Conservation (phyloP, 768 basidiomycete genomes). For the Lentinus tigrinus region DNA sequence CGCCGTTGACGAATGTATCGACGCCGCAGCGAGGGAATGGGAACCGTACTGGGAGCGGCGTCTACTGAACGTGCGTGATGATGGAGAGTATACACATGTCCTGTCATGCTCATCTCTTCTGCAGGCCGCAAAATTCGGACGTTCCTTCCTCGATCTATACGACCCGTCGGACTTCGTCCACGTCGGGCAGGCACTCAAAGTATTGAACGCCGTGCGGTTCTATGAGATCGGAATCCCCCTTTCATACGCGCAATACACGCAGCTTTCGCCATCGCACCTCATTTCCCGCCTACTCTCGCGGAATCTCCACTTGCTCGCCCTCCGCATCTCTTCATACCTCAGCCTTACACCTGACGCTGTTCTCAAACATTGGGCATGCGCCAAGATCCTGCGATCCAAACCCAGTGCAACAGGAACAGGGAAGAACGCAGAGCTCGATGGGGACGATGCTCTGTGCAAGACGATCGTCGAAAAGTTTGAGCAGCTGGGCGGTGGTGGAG, state of each 20-base stretch:
- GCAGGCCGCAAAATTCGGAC: conserved; percentile 95
- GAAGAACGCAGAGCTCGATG: conserved; percentile 53
- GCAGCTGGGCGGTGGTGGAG: conserved; percentile 70
- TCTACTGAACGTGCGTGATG: conserved; percentile 66
- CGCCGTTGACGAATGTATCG: conserved; percentile 90
- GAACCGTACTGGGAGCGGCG: conserved; percentile 87
- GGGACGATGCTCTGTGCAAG: conserved; percentile 77
- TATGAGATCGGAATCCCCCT: conserved; percentile 93
- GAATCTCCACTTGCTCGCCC: conserved; percentile 87
- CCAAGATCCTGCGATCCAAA: conserved; percentile 80
- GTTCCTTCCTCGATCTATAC: conserved; percentile 89
- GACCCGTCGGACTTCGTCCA: conserved; percentile 90
- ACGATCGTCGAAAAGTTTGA: conserved; percentile 90
- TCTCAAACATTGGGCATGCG: conserved; percentile 93
- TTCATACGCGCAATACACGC: conserved; percentile 87
- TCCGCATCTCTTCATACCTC: conserved; percentile 85
- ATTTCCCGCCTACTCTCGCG: conserved; percentile 82
- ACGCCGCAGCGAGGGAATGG: conserved; percentile 91
- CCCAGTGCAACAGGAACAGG: conserved; percentile 53
- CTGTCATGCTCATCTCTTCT: background rate
- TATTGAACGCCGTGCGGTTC: conserved; percentile 88
- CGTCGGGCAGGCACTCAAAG: conserved; percentile 91
- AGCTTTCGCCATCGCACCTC: conserved; percentile 77
- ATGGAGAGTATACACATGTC: background rate
- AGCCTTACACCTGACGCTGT: conserved; percentile 83